Evolutionary conservation across 768 basidiomycete genomes (phyloP).

Genomic region (Leccinum boreale): DNA sequence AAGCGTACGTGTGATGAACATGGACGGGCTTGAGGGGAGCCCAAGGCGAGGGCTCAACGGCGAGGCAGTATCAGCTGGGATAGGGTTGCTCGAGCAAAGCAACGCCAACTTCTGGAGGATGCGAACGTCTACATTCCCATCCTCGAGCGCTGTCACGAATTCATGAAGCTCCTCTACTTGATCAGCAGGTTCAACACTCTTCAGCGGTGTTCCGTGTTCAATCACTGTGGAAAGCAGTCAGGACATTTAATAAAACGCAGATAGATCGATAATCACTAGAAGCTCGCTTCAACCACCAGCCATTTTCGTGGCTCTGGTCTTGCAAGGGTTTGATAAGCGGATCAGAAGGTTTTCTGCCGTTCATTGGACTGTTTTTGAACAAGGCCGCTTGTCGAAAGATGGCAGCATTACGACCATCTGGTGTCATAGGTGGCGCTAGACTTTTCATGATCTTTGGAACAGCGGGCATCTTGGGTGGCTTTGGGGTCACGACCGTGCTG

Average conservation of each 20-base stretch:
- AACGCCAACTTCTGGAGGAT: constrained; percentile 65
- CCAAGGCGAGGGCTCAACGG: constrained; percentile 51
- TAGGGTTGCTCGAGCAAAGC: constrained; percentile 60
- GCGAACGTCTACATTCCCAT: constrained; percentile 47
- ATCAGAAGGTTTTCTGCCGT: constrained; percentile 45
- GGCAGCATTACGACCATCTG: constrained; percentile 51
- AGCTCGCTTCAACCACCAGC: constrained; percentile 84
- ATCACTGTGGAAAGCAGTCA: constrained; percentile 29
- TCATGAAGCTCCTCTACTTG: constrained; percentile 49
- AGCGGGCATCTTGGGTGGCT: constrained; percentile 34
- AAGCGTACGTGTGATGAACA: constrained; percentile 38
- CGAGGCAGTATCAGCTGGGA: constrained; percentile 40
- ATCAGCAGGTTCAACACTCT: constrained; percentile 37
- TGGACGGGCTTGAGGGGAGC: constrained; percentile 56
- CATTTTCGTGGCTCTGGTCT: constrained; percentile 63
- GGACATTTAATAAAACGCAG: background rate
- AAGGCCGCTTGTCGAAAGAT: constrained; percentile 73
- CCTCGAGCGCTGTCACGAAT: constrained; percentile 52
- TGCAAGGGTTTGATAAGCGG: constrained; percentile 68
- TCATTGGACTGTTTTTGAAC: constrained; percentile 79
- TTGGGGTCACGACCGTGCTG: constrained; percentile 36
- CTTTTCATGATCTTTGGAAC: constrained; percentile 33
- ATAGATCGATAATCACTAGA: constrained; percentile 46
- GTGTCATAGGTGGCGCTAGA: constrained; percentile 55
- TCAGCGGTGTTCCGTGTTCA: constrained; percentile 46